Conservation (phyloP, 441 rosid species). For the Raphanus hybrid region DNA sequence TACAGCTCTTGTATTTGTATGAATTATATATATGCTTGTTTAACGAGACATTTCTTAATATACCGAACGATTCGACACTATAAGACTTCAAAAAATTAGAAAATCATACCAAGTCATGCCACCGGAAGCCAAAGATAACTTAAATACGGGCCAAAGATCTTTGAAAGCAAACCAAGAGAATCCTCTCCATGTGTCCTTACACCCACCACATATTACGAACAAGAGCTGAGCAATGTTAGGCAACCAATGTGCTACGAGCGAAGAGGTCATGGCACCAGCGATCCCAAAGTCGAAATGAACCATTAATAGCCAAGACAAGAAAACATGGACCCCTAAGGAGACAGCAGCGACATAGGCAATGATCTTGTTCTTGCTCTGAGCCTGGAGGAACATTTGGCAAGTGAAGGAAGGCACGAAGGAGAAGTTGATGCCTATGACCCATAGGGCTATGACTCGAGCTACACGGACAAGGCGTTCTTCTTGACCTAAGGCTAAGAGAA, state of each 20-base stretch:
- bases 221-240: conserved; percentile 71
- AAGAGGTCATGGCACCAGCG: conserved; percentile 64
- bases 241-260: conserved; percentile 69
- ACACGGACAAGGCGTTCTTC: conserved; percentile 45
- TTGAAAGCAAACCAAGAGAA: conserved; percentile 52
- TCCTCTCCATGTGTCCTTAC: conserved; percentile 79
- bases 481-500: conserved; percentile 66
- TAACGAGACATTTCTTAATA: not conserved
- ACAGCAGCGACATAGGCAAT: conserved; percentile 67
- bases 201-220: conserved; percentile 66
- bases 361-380: conserved; percentile 80
- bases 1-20: not conserved
- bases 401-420: conserved; percentile 57
- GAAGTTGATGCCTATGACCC: conserved; percentile 50
- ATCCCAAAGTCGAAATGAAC: conserved; percentile 58
- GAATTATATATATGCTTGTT: not conserved
- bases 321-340: conserved; percentile 51
- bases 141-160: conserved; percentile 42
- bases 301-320: conserved; percentile 73
- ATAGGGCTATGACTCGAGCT: conserved; percentile 41
- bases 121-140: conserved; percentile 42
- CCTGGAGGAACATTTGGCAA: conserved; percentile 85
- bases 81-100: not conserved
- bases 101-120: conserved; percentile 44
- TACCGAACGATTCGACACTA: not conserved